phyloP scores from a whole-genome alignment of 345 rosid genomes.

The Murraya paniculata region DNA sequence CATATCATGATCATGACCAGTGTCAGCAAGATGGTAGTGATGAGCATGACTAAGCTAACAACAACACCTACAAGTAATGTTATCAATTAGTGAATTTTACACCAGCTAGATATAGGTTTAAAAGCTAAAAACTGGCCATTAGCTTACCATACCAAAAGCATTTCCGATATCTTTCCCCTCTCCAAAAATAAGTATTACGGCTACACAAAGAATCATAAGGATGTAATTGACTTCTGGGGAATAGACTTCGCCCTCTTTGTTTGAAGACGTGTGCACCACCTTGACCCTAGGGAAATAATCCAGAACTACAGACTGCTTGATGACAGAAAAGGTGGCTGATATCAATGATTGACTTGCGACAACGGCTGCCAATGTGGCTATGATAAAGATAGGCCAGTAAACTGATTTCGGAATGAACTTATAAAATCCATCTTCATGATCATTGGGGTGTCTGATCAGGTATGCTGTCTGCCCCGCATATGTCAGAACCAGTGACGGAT shows the following conservation, averaged over 20 bases:
- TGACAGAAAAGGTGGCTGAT: slow-evolving; percentile 84
- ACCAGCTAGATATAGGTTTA: background rate
- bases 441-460: slow-evolving; percentile 59
- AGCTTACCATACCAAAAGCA: slow-evolving; percentile 57
- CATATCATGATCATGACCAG: slow-evolving; percentile 86
- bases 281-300: slow-evolving; percentile 89
- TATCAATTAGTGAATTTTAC: background rate
- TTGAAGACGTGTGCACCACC: slow-evolving; percentile 80
- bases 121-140: background rate
- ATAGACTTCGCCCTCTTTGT: slow-evolving; percentile 81
- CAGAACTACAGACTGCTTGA: slow-evolving; percentile 86
- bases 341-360: slow-evolving; percentile 91
- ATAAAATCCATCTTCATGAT: slow-evolving; percentile 72
- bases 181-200: slow-evolving; percentile 74
- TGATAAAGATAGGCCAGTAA: slow-evolving; percentile 82
- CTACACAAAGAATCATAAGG: slow-evolving; percentile 79
- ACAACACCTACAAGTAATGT: slow-evolving; percentile 58
- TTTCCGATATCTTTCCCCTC: slow-evolving; percentile 82
- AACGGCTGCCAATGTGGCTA: slow-evolving; percentile 70
- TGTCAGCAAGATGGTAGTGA: slow-evolving; percentile 66
- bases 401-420: slow-evolving; percentile 65
- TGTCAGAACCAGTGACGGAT: slow-evolving; percentile 81
- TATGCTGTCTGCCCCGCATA: slow-evolving; percentile 92
- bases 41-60: slow-evolving; percentile 85
- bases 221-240: slow-evolving; percentile 88